Evolutionary conservation across 1,139 yeast species (phyloP), one percentile per base, ranked within the genome.

Genomic region (Pichia sp.): DNA sequence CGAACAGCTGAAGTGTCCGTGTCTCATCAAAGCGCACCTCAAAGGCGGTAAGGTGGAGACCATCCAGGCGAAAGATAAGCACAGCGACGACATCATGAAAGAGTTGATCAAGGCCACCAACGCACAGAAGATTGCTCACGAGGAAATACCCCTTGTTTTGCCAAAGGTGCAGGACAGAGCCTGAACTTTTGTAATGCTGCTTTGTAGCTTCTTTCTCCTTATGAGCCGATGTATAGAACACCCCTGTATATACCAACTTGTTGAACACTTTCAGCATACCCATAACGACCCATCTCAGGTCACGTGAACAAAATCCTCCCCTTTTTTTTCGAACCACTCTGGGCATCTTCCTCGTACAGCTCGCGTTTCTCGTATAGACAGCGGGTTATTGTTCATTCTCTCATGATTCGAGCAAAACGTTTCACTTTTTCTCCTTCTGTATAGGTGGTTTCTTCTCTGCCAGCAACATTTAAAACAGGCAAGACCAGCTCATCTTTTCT

Each of bases 1-100:
- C 40, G 74, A 72, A 47, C 68, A 67, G 50, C 55, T 61, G 29
- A 68, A 72, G 49, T 75, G 80, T 57, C 87, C 87, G 0, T 76
- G 81, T 11, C 44, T 65, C 5, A 55, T 75, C 38, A 71, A 64
- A 45, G 62, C 74, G 19, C 45, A 54, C 29, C 69, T 63, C 45
- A 54, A 59, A 4, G 74, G 75, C 59, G 80, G 79, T 5, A 59
- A 64, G 10, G 58, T 56, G 13, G 63, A 67, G 56, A 60, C 61
- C 11, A 64, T 76, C 40, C 75, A 76, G 50, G 70, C 77, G 56
- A 72, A 74, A 57, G 59, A 73, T 56, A 70, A 69, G 55, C 70
- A 68, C 49, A 68, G 74, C 8, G 63, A 65, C 19, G 74, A 70
- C 50, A 77, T 78, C 45, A 67, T 78, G 63, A 59, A 65, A 26